Percentiles rank a stretch among this genome's conserved stretches.
phyloP scores from a whole-genome alignment of 1,284 basidiomycete species.

The Leccinum pachyderme region DNA sequence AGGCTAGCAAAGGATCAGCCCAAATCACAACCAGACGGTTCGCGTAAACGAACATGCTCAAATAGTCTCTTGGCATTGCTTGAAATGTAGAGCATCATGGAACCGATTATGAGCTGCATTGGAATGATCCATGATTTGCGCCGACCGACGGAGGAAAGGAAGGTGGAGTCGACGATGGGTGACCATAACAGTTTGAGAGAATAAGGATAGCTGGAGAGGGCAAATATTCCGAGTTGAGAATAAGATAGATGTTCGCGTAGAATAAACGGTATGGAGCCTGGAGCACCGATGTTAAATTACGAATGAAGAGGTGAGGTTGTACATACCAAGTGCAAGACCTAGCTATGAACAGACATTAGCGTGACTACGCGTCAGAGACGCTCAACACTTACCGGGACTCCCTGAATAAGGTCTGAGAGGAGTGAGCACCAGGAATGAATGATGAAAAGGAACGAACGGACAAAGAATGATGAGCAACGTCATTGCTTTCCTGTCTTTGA shows the following conservation, averaged over 20 bases:
- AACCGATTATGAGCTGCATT: slow-evolving; percentile 90
- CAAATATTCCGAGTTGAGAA: slow-evolving; percentile 94
- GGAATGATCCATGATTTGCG: slow-evolving; percentile 99
- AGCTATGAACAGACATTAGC: slow-evolving; percentile 42
- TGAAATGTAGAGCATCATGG: slow-evolving; percentile 87
- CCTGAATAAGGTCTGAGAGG: slow-evolving; percentile 81
- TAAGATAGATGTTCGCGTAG: slow-evolving; percentile 94
- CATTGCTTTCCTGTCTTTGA: slow-evolving; percentile 84
- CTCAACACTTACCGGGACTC: slow-evolving; percentile 80
- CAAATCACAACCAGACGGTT: neutral
- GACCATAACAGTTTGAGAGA: slow-evolving; percentile 98
- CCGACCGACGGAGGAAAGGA: slow-evolving; percentile 78
- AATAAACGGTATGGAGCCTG: slow-evolving; percentile 95
- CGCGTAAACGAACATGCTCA: slow-evolving; percentile 60
- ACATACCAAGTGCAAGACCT: slow-evolving; percentile 70
- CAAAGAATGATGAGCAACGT: slow-evolving; percentile 86
- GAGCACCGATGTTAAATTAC: slow-evolving; percentile 17
- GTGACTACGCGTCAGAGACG: slow-evolving; percentile 9
- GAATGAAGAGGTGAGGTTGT: neutral
- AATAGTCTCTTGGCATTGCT: slow-evolving; percentile 78
- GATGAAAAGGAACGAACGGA: slow-evolving; percentile 44
- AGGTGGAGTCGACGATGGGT: slow-evolving; percentile 94
- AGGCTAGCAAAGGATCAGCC: slow-evolving; percentile 51
- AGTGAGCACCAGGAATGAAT: slow-evolving; percentile 16
- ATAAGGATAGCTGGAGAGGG: slow-evolving; percentile 94